Evolutionary conservation across 495 filamentous ascomycete genomes (phyloP), one percentile per base, ranked within the genome.

Genomic region (Podospora tetraspora): DNA sequence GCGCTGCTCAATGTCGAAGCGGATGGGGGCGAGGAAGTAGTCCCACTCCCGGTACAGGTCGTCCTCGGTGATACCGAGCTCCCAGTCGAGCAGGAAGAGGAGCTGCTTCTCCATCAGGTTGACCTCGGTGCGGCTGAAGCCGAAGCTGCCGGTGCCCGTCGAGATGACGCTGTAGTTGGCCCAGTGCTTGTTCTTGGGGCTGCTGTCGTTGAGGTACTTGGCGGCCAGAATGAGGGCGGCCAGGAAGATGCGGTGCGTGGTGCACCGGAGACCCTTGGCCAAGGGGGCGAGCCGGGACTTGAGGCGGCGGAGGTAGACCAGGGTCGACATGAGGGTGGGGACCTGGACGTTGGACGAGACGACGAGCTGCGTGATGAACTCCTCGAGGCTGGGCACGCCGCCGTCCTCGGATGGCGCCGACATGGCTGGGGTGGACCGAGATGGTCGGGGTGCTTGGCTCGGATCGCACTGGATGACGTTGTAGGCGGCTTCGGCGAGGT

Each of bases 161-260:
- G 68, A 69, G 71, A 89, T 87, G 67, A 95, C 88, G 63, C 91
- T 94, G 84, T 98, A 99, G 68, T 86, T 88, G 29, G 95, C 93
- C 95, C 95, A 99, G 84, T 99, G 95, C 88, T 97, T 98, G 86
- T 99, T 99, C 89, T 98, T 98, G 63, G 96, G 95, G 27, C 93
- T 96, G 61, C 94, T 97, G 80, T 99, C 95, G 79, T 99, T 97
- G 52, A 98, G 85, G 78, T 97, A 99, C 84, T 99, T 99, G 65
- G 95, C 97, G 2, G 93, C 87, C 60, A 97, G 86, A 74, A 97
- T 97, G 68, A 97, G 86, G 5, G 92, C 87, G 24, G 96, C 92
- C 64, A 99, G 84, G 76, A 99, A 97, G 90, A 99, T 99, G 68
- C 95, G 91, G 75, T 99, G 95, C 58, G 95, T 93, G 16, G 95